Evolutionary conservation across 2,329 filamentous ascomycete species (phyloP), one percentile per base, ranked within the genome.

Genomic region (Epichloe elymi): DNA sequence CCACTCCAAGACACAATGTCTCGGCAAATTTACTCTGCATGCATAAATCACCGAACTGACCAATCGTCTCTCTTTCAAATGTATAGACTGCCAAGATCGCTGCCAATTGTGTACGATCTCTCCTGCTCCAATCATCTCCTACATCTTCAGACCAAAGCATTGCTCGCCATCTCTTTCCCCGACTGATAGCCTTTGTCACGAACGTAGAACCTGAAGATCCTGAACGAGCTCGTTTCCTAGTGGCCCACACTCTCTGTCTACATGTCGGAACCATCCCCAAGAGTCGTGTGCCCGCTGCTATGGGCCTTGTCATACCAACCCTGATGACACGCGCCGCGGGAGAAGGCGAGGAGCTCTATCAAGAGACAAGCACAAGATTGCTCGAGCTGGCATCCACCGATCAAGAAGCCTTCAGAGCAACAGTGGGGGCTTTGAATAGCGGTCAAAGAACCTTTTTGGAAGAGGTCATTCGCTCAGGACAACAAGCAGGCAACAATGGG

Each of bases 31-130:
- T 26, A 38, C 37, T 4, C 14, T 30, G 14, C 41, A n/a, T 43
- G 12, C 41, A 33, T 8, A 44, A 41, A 41, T 20, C 17, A 19
- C 10, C 12, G 8, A 8, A n/a, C 41, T 44, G 23, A 44, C 33
- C 6, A 15, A 30, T 14, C 5, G 15, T 3, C 17, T 26, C 17
- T 26, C 33, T 5, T 4, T 15, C 5, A 17, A 37, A 7, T 4
- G 17, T 38, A 38, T 23, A 85, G 80, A 91, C 88, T 2, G 85
- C 87, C 50, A 95, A 87, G 61, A 90, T 96, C 51, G 89, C 93
- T 1, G 86, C 88, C 54, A 89, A 88, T 61, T 98, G 93, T 67
- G 80, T 91, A 57, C 82, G 90, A 51, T 93, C 89, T 7, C 76
- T 97, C 7, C 74, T 97, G 33, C 71, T 95, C 3, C 73, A 85